Evolutionary conservation across 306 rosid genomes (phyloP).

Genomic region (Inga leiocalycina): DNA sequence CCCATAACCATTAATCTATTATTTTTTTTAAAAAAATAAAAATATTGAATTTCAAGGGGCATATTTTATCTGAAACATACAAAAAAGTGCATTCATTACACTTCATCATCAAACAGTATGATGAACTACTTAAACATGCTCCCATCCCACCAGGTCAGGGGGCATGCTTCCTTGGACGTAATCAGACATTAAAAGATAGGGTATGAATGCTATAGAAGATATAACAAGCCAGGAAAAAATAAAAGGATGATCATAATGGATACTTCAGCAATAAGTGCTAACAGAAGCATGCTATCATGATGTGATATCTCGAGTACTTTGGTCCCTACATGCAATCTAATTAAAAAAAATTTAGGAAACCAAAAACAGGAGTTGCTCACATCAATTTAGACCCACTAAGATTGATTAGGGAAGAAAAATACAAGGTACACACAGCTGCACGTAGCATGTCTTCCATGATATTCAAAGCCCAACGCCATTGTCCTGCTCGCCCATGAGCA

Average conservation of each 20-base stretch:
- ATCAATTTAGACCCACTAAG: slow-evolving; percentile 54
- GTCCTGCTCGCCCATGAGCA: slow-evolving; percentile 93
- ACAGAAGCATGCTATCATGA: slow-evolving; percentile 5
- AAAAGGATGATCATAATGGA: neutral
- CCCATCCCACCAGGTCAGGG: neutral
- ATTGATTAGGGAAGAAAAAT: slow-evolving; percentile 65
- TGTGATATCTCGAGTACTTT: neutral
- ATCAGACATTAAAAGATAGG: neutral
- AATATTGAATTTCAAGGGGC: slow-evolving; percentile 7
- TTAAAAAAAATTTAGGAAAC: slow-evolving; percentile 1
- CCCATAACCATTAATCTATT: neutral
- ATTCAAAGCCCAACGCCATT: slow-evolving; percentile 97
- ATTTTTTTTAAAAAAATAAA: neutral
- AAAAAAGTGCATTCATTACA: neutral
- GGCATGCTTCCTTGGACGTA: slow-evolving; percentile 1
- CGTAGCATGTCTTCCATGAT: slow-evolving; percentile 96
- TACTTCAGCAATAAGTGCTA: neutral
- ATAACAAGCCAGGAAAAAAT: slow-evolving; percentile 1
- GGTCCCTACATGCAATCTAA: slow-evolving; percentile 29
- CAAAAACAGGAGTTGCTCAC: slow-evolving; percentile 46
- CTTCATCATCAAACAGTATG: slow-evolving; percentile 21
- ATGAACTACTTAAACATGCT: neutral
- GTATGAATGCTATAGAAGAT: neutral
- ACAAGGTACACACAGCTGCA: slow-evolving; percentile 93
- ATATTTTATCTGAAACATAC: neutral